Conservation (phyloP, 2,329 filamentous ascomycete species). For the Ophiognomonia clavigignenti-juglandacearum region DNA sequence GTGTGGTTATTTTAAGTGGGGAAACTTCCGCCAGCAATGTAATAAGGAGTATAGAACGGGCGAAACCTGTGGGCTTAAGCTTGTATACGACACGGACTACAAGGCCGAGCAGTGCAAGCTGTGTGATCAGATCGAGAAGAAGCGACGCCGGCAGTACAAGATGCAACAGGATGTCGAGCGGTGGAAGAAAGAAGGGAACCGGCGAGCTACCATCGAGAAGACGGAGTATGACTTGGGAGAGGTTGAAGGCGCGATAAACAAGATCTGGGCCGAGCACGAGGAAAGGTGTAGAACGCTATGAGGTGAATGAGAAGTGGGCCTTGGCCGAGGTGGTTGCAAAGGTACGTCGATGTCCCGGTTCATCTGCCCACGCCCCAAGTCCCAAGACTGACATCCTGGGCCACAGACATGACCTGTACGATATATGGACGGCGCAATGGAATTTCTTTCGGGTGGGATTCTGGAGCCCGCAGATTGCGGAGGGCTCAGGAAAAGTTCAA, state of each 20-base stretch:
- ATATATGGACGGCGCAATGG: too few species aligned
- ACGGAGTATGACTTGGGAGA: conserved; percentile 65
- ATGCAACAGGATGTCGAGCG: conserved; percentile 70
- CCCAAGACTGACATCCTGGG: too few species aligned
- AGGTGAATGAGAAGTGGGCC: conserved; percentile 25
- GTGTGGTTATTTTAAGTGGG: conserved; percentile 94
- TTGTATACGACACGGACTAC: conserved; percentile 70
- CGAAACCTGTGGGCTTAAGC: conserved; percentile 92
- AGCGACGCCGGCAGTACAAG: conserved; percentile 68
- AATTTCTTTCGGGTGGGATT: too few species aligned
- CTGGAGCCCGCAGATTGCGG: too few species aligned
- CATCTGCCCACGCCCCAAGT: neutral
- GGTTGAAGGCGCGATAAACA: conserved; percentile 55
- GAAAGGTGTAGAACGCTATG: conserved; percentile 33
- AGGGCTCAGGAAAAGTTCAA: neutral
- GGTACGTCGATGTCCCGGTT: neutral
- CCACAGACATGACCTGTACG: too few species aligned
- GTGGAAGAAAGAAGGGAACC: conserved; percentile 73
- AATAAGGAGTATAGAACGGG: conserved; percentile 92
- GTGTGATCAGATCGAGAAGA: conserved; percentile 86
- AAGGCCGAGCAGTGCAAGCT: conserved; percentile 68
- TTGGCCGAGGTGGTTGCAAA: neutral
- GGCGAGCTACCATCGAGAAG: conserved; percentile 66
- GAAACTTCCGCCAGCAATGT: conserved; percentile 87
- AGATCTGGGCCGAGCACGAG: conserved; percentile 37